Evolutionary conservation across 2,329 filamentous ascomycete species (phyloP), one percentile per base, ranked within the genome.

Genomic region (Claviceps sorghi): DNA sequence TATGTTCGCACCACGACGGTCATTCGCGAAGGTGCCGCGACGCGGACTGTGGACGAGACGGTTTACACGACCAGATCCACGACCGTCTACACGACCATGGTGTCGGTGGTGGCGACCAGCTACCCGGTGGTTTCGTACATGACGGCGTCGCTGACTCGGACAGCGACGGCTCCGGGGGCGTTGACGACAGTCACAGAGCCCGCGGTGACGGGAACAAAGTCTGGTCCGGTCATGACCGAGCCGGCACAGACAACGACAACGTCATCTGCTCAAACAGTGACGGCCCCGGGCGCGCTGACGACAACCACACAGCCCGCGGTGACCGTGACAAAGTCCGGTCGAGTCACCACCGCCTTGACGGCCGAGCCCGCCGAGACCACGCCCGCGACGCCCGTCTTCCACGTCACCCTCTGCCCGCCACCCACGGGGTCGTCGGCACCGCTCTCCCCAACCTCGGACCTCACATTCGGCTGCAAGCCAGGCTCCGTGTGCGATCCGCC

Each of bases 401-500:
- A 59, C 1, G 61, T 72, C 9, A 68, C 66, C 15, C 56, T 68
- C 4, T 80, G 77, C 53, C 64, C 74, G 3, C 62, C 65, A 2
- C 73, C 75, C 2, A 71, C 72, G 2, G 71, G 71, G 30, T 52
- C 21, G 45, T 63, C 40, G 52, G 61, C 48, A 13, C 56, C 62
- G 1, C 65, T 72, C 15, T 53, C 67, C 42, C 59, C 63, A 4
- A 58, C 58, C 19, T 73, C 72, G 1, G 58, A 76, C 50, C 65
- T 64, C 41, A 77, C 75, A 0, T 80, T 72, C 67, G 78, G 78
- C 49, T 81, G 78, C 60, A 49, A 56, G 13, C 75, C 77, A 2
- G 76, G 77, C 34, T 73, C 60, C 17, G 69, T 80, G 30, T 81
- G 78, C 65, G 72, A 70, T 55, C 71, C 72, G n/a, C 67, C 66